Evolutionary conservation across 768 basidiomycete genomes (phyloP), one percentile per base, ranked within the genome.

Genomic region (Lentinus brumalis): DNA sequence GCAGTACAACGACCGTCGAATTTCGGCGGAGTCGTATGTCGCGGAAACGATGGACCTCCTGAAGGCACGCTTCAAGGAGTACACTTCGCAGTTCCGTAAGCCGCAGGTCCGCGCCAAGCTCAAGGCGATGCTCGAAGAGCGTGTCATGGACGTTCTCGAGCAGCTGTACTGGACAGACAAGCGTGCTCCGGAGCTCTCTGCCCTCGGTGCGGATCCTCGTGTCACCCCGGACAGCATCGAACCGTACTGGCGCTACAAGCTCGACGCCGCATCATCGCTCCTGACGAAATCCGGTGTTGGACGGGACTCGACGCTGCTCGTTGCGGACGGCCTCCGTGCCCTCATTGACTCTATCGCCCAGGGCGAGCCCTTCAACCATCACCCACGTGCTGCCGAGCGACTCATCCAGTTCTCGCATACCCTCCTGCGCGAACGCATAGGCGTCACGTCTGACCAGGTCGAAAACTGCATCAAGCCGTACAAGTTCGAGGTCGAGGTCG

Each of bases 381-480:
- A 99, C 73, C 95, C 96, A 0, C 83, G 80, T 16, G 91, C 96
- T 0, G 85, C 94, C 16, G 94, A 96, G 64, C 86, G 95, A 29
- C 87, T 99, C 61, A 85, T 92, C 59, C 83, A 96, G 69, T 97
- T 98, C 73, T 92, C 92, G 10, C 96, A 98, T 75, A 86, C 83
- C 74, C 96, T 99, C 70, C 77, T 99, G 54, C 83, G 96, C 60
- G 96, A 98, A 69, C 86, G 96, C 6, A 91, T 98, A 59, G 91
- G 93, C 15, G 77, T 96, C 57, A 94, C 97, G n/a, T 90, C 93
- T 5, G 97, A 99, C 73, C 96, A 98, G 76, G 96, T 99, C 15
- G 97, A 99, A 79, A 99, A 98, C 74, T 96, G 94, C 75, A 98
- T 99, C 81, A 99, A 99, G 76, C 97, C 96, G 31, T 98, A 86